Evolutionary conservation across 2,329 filamentous ascomycete genomes (phyloP), one percentile per base, ranked within the genome.

Genomic region (Exophiala spinifera): DNA sequence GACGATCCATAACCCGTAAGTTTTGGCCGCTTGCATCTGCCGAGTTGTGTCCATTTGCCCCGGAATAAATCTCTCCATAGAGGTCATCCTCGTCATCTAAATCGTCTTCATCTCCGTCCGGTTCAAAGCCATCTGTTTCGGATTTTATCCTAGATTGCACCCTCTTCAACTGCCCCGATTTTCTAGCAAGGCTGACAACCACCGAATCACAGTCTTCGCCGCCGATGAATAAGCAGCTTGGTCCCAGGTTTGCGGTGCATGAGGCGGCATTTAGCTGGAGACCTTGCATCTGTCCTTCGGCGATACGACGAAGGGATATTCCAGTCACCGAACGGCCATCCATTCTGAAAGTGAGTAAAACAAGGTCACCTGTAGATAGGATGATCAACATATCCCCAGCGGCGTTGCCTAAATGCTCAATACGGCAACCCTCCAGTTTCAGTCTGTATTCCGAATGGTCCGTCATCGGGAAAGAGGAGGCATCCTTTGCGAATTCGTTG

Each of bases 271-370:
- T 79, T 46, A 79, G 79, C 54, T 95, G 67, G 8, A 88, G 58
- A 25, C 72, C 68, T 6, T 87, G 86, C 8, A 88, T 87, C 20
- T 80, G 77, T 50, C 88, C 83, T 36, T 74, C 65, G 3, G 81
- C 67, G 4, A 96, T 76, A 36, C 82, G 72, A 59, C 82, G 84
- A 49, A 99, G 73, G n/a, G 80, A 83, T 57, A 99, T 78, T 1
- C 90, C 91, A 21, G 91, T 95, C 1, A 99, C 90, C 2, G 89
- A 95, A 51, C 94, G 83, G 14, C 95, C 94, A 67, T 96, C 91
- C 57, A 96, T 82, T 51, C 84, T 85, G 74, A 99, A 96, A 14
- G 82, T 86, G 11, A 97, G 72, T 19, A 94, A 79, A 8, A 84
- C 84, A 45, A 96, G 76, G 17, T 81, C 80, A 0, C 94, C 94